Evolutionary conservation across 2,329 filamentous ascomycete genomes (phyloP).

Genomic region (Pseudopyrenochaeta lycopersici): DNA sequence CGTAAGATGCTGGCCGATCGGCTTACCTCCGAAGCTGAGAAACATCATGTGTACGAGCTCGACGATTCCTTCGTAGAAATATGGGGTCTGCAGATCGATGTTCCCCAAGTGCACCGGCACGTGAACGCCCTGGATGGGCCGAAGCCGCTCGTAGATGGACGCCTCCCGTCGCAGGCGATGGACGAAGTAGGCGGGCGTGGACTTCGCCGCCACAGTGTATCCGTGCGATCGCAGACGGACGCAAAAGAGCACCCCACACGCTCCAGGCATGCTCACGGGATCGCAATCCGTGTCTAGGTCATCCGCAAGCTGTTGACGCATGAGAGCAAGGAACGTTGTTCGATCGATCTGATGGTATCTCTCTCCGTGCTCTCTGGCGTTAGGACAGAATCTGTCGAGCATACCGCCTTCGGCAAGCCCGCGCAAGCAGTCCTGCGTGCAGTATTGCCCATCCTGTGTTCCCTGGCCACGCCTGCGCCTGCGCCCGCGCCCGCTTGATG

Average conservation of each 20-base stretch:
- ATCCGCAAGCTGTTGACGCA: constrained; percentile 32
- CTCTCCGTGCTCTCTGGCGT: constrained; percentile 45
- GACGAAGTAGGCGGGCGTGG: constrained; percentile 36
- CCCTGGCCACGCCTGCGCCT: neutral
- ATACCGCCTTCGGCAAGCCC: constrained; percentile 18
- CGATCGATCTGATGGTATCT: constrained; percentile 41
- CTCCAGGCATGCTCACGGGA: constrained; percentile 38
- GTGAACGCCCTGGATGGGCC: constrained; percentile 26
- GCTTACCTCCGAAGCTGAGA: constrained; percentile 30
- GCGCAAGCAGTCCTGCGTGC: constrained; percentile 22
- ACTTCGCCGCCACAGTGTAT: constrained; percentile 58
- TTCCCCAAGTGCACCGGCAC: constrained; percentile 34
- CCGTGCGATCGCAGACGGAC: constrained; percentile 53
- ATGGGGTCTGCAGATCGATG: constrained; percentile 24
- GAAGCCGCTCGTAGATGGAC: constrained; percentile 26
- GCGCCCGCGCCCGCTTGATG: neutral
- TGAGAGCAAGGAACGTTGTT: constrained; percentile 36
- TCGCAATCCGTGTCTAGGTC: constrained; percentile 31
- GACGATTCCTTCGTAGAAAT: constrained; percentile 29
- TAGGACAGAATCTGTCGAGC: constrained; percentile 44
- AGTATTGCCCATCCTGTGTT: constrained; percentile 19
- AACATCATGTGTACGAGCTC: constrained; percentile 33
- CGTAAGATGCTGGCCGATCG: constrained; percentile 11
- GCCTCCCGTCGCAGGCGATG: constrained; percentile 23
- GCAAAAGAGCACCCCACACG: constrained; percentile 53